phyloP scores from a whole-genome alignment of 2,329 filamentous ascomycete species.

The Penicillium sp. region DNA sequence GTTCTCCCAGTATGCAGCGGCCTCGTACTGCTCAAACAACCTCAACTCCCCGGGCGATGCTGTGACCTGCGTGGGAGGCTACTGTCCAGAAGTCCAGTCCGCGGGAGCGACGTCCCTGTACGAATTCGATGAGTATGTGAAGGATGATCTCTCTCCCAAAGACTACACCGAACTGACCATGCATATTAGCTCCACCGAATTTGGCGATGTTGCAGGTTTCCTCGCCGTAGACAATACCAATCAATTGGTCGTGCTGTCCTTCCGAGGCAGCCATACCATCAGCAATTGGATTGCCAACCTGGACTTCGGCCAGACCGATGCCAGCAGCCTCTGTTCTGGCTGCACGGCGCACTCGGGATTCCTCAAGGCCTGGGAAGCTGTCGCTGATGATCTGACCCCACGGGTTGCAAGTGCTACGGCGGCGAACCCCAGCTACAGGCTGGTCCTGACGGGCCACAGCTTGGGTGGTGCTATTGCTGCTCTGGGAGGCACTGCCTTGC shows the following conservation, averaged over 20 bases:
- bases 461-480: slow-evolving; percentile 55
- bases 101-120: slow-evolving; percentile 48
- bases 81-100: slow-evolving; percentile 52
- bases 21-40: slow-evolving; percentile 55
- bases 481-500: slow-evolving; percentile 49
- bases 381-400: slow-evolving; percentile 39
- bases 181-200: slow-evolving; percentile 20
- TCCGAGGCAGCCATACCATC: slow-evolving; percentile 36
- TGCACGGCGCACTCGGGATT: slow-evolving; percentile 52
- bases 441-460: slow-evolving; percentile 54
- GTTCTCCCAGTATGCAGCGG: slow-evolving; percentile 56
- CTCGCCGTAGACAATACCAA: slow-evolving; percentile 50
- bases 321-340: slow-evolving; percentile 45
- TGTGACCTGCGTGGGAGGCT: slow-evolving; percentile 48
- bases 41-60: slow-evolving; percentile 47
- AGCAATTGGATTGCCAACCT: slow-evolving; percentile 39
- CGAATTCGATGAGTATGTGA: slow-evolving; percentile 52
- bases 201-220: slow-evolving; percentile 50
- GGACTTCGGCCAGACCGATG: slow-evolving; percentile 26
- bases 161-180: not conserved
- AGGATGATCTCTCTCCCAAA: too few species aligned
- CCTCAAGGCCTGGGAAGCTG: slow-evolving; percentile 47
- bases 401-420: slow-evolving; percentile 36
- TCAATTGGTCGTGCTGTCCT: slow-evolving; percentile 36
- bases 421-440: slow-evolving; percentile 42